Base-by-base conservation (phyloP, 495 filamentous ascomycete species). In the Trichodelitschia bisporula region DNA sequence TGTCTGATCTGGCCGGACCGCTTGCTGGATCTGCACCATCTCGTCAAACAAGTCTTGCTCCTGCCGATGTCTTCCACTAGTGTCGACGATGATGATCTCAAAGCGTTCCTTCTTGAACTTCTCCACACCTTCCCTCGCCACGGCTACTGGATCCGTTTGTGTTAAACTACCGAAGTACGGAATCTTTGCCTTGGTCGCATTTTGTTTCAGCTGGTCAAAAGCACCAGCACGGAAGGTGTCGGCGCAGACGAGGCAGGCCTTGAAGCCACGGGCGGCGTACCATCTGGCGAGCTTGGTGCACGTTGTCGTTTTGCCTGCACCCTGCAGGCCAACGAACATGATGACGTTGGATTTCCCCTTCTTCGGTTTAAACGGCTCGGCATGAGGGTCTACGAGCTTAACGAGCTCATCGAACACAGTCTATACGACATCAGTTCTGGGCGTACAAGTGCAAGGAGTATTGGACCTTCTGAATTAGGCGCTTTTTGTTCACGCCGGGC, bases 31-130 rank as follows among this genome's bases (percentile, higher is more conserved):
- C 50, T 99, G 80, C 36, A 78, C 70, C 86, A 99, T 99, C 49
- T 99, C 86, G 21, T 78, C 76, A 50, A 99, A 99, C 8, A 99
- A 58, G 14, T 86, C 82, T 39, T 78, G 69, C 52, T 95, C 89
- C 42, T 99, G 86, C 44, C 77, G 64, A 56, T 99, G 86, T 36
- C 86, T 62, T 40, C 86, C 86, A 34, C 71, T 79, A 2, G 86
- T 99, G 58, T 99, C 86, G 12, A 99, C 86, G 37, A 99, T 92
- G 39, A 99, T 99, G 31, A 99, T 70, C 53, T 99, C 86, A 47
- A 95, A 99, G 3, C 70, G 61, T 61, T 99, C 89, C 56, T 92
- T 93, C 59, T 90, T 93, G 61, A 99, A 99, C 52, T 92, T 89
- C 19, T 90, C 82, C 9, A 99, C 89, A 47, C 86, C 86, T 41